These are phyloP conservation scores for Microcyclospora tardicrescens DNA, from an alignment of 2,329 filamentous ascomycete species.

Conservation along the genomic window DNA sequence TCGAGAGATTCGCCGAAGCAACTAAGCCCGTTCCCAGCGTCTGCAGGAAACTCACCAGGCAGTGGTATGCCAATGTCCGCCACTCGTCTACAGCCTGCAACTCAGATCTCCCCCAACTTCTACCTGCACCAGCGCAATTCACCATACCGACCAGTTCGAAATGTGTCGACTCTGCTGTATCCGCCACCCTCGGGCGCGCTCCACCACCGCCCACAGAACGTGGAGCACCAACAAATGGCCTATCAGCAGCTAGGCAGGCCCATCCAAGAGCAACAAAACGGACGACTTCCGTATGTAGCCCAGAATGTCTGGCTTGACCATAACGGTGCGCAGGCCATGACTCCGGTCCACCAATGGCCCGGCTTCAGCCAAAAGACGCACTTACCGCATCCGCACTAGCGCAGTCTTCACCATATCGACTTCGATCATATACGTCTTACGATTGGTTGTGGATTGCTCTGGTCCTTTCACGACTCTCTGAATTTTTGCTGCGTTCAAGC, in stretches of 20 bases:
- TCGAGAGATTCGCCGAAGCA: slow-evolving; percentile 33
- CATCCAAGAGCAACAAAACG: slow-evolving; percentile 31
- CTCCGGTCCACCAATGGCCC: slow-evolving; percentile 20
- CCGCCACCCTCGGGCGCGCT: slow-evolving; percentile 71
- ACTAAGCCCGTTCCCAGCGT: slow-evolving; percentile 40
- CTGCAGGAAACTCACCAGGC: slow-evolving; percentile 54
- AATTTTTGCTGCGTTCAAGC: too few relatives aligned
- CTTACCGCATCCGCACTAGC: too few relatives aligned
- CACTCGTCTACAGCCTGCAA: slow-evolving; percentile 36
- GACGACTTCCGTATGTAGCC: slow-evolving; percentile 29
- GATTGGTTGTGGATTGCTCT: too few relatives aligned
- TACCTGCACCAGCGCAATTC: slow-evolving; percentile 82
- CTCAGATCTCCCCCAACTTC: slow-evolving; percentile 71
- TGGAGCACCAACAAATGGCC: slow-evolving; percentile 37
- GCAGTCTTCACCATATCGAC: too few relatives aligned
- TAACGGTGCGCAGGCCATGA: slow-evolving; percentile 16
- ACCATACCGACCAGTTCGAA: slow-evolving; percentile 80
- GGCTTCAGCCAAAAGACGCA: slow-evolving; percentile 6
- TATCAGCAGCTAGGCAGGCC: slow-evolving; percentile 37
- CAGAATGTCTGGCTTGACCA: slow-evolving; percentile 25
- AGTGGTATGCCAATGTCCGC: slow-evolving; percentile 45
- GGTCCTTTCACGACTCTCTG: too few relatives aligned
- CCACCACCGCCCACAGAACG: slow-evolving; percentile 38
- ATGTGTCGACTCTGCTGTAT: slow-evolving; percentile 81
- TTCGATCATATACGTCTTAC: too few relatives aligned